Base-by-base conservation (phyloP, 495 filamentous ascomycete species). In the Penicillium chermesinum region DNA sequence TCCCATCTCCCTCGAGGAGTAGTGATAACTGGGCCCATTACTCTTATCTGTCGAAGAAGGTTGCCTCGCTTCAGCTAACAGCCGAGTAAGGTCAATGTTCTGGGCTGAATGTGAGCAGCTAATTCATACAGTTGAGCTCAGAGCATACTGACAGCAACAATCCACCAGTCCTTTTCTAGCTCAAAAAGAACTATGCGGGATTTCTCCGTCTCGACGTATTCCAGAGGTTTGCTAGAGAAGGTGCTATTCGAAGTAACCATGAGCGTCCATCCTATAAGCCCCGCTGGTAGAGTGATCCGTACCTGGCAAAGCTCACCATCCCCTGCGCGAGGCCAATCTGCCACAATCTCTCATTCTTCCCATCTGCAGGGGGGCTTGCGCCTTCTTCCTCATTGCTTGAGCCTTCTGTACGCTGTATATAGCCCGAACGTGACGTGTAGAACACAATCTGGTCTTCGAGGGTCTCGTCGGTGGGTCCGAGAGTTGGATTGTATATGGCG, bases 241-340 rank as follows among this genome's bases (percentile, higher is more conserved):
- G 97, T 97, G 52, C 83, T 86, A 53, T 84, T 87, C 46, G 13
- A 34, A 14, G 34, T 39, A n/a, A 44, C 45, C 19, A 55, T 61
- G 30, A 61, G 57, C 19, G 25, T 44, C 3, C 15, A 33, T 25
- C 17, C 38, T 17, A 32, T 27, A 44, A 21, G 17, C 35, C 15
- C 12, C 10, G 15, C 18, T 13, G 1, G 53, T 46, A 34, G 44
- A 36, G 46, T 47, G 36, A 57, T 39, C 47, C 69, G 43, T 64
- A 87, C 84, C 75, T 82, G 52, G 87, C 86, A 69, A 99, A 97
- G 65, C 85, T 86, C 48, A 96, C 88, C 82, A 97, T 95, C 44
- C 90, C 93, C 73, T 99, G 93, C 43, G 93, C 94, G 53, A 98
- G 79, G n/a, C 93, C 93, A 63, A 98, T 87, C 70, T 95, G 89